Evolutionary conservation across 2,329 filamentous ascomycete genomes (phyloP), one percentile per base, ranked within the genome.

Genomic region (Monosporascus sp.): DNA sequence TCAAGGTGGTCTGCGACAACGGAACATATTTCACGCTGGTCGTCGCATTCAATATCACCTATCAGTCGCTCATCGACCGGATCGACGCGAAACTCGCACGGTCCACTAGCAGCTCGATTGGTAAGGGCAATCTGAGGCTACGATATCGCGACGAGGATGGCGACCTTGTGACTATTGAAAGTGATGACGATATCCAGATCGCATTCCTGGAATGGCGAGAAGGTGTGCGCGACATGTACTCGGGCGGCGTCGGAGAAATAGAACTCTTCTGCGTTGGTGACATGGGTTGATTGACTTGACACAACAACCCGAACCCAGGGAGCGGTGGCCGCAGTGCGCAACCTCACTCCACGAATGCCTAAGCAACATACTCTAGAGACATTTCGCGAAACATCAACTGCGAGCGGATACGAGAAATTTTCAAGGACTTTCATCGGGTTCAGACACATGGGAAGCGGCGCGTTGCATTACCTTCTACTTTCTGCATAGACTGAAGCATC

Each of bases 121-220:
- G 85, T 61, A 87, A 84, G 65, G 89, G 90, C 57, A 86, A 87
- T 60, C 83, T 97, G 62, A 90, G 91, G 72, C 76, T 99, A 52
- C 89, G 91, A 57, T 99, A 97, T 70, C 82, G 86, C 49, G 94
- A 99, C 65, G 88, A 92, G 65, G 94, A 99, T 60, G 89, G 89
- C 48, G 94, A 97, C 65, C 93, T 87, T 66, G 89, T 99, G 56
- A 92, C 87, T 49, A 97, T 99, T 51, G 88, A 94, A 68, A 93
- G 88, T 56, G 94, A 99, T 64, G 94, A 99, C 64, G 94, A 97
- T 61, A 94, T 99, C 44, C 90, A 95, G 64, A 91, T 94, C 62
- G 94, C 94, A 5, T 96, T 99, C 66, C 86, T 92, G 69, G 92
- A 95, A 62, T 97, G 92, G 92, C 84, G 89, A 36, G 91, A 96